Base-by-base conservation (phyloP, 164 flowering plant species). In the Magnolia changhungtana region DNA sequence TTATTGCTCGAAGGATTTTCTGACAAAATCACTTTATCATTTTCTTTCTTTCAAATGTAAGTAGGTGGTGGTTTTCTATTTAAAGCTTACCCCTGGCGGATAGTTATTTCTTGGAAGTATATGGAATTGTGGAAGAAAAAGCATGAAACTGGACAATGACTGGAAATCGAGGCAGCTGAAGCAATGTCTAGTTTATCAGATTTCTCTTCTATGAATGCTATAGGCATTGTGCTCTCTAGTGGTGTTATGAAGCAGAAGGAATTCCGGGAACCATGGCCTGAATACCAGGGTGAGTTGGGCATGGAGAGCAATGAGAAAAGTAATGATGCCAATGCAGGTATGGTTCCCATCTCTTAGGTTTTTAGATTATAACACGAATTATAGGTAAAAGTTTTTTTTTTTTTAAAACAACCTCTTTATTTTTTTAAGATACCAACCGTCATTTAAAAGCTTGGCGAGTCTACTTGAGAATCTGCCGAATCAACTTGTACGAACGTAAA, bases 131-230 rank as follows among this genome's bases (percentile, higher is more conserved):
- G 98, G 99, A 96, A 88, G 80, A 81, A 78, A 81, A 94, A 94
- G 86, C 97, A 96, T 84, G 98, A 96, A 85, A 90, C 87, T 72
- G 97, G 96, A 55, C 97, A 94, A 75, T 96, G 98, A 98, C 75
- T 92, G 81, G 98, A 96, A 82, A 83, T 88, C 82, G 98, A 91
- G 80, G 92, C 89, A 79, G 83, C 91, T 63, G 96, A 92, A 81
- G 90, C 87, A 61, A 79, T 89, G 83, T 80, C 88, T 68, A 69
- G 77, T 78, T 82, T 76, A 72, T 77, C 87, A 37, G 92, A 88
- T 45, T 85, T 86, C 75, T 81, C 87, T 79, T 68, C 92, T 63
- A 70, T 86, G 78, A 85, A 87, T 82, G 84, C 86, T 68, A 84
- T 91, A 58, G 94, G 91, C 66, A 82, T 87, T 77, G 72, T 87